These are phyloP conservation scores for Mercurialis annua DNA, from an alignment of 345 rosid species.

Conservation along the genomic window DNA sequence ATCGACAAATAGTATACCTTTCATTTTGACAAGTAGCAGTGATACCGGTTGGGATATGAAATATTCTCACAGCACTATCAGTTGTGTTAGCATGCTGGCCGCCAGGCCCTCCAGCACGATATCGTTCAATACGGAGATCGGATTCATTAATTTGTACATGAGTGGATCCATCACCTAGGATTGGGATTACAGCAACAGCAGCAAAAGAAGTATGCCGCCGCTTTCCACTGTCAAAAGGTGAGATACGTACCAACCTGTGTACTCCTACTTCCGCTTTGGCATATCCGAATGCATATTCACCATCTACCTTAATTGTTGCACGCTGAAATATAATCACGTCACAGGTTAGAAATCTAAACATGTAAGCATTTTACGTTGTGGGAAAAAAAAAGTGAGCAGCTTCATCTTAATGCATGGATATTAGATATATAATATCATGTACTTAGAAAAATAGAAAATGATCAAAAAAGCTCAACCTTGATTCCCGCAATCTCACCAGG, in stretches of 20 bases:
- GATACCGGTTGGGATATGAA: constrained; percentile 87
- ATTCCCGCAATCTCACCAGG: constrained; percentile 91
- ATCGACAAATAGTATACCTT: constrained; percentile 41
- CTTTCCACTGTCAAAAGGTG: constrained; percentile 87
- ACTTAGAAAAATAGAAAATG: not conserved
- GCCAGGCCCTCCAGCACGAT: constrained; percentile 88
- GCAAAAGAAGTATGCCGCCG: constrained; percentile 96
- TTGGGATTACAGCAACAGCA: constrained; percentile 97
- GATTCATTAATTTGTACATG: constrained; percentile 84
- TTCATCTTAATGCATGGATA: not conserved
- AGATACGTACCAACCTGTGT: constrained; percentile 92
- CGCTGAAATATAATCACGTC: constrained; percentile 47
- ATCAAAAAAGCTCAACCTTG: constrained; percentile 57
- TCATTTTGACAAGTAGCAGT: constrained; percentile 91
- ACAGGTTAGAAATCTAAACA: constrained; percentile 11
- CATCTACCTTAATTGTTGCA: constrained; percentile 91
- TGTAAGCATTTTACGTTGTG: constrained; percentile 1
- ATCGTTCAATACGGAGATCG: constrained; percentile 84
- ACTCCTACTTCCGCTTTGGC: constrained; percentile 98
- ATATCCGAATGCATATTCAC: constrained; percentile 89
- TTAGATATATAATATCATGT: not conserved
- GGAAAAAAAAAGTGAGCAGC: not conserved
- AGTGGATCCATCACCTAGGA: constrained; percentile 67
- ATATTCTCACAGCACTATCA: constrained; percentile 90
- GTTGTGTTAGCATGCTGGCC: constrained; percentile 93